These are phyloP conservation scores for Sicyos edulis DNA, from an alignment of 306 rosid genomes.

Conservation along the genomic window DNA sequence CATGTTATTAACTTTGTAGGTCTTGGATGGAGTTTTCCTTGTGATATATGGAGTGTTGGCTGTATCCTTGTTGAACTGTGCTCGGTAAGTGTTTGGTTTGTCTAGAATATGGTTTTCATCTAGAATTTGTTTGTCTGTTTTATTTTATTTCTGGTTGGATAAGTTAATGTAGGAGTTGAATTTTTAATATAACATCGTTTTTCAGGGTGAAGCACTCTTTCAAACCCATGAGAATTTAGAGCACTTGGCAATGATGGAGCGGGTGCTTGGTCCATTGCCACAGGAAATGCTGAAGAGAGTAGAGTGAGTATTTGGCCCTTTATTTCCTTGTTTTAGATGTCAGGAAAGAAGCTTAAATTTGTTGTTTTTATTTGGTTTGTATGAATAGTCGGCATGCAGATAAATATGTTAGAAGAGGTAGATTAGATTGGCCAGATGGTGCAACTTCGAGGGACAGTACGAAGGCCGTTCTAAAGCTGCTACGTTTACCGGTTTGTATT, in stretches of 20 bases:
- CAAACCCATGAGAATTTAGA: conserved; percentile 95
- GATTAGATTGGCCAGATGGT: conserved; percentile 91
- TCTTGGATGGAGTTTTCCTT: conserved; percentile 89
- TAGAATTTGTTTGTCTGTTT: too few relatives aligned
- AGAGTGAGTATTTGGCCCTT: conserved; percentile 44
- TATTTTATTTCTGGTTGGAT: too few relatives aligned
- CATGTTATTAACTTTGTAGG: conserved; percentile 30
- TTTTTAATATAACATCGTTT: background rate
- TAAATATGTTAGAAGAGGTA: conserved; percentile 76
- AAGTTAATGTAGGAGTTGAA: too few relatives aligned
- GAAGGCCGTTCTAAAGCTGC: conserved; percentile 73
- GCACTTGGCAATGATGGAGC: conserved; percentile 98
- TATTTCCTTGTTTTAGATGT: too few relatives aligned
- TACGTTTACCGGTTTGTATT: conserved; percentile 67
- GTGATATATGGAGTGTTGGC: conserved; percentile 95
- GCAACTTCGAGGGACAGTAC: conserved; percentile 85
- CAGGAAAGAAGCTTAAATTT: background rate
- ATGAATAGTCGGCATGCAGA: conserved; percentile 71
- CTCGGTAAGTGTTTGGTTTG: conserved; percentile 39
- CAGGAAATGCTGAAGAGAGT: conserved; percentile 60
- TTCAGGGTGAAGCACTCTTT: conserved; percentile 89
- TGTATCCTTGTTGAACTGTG: conserved; percentile 90
- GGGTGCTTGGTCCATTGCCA: conserved; percentile 71
- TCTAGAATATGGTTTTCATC: background rate
- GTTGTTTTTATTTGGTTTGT: background rate